Percentiles rank a stretch among this genome's conserved stretches.
Conservation (phyloP, 148 eudicot genomes). For the Fagopyrum homotropicum region DNA sequence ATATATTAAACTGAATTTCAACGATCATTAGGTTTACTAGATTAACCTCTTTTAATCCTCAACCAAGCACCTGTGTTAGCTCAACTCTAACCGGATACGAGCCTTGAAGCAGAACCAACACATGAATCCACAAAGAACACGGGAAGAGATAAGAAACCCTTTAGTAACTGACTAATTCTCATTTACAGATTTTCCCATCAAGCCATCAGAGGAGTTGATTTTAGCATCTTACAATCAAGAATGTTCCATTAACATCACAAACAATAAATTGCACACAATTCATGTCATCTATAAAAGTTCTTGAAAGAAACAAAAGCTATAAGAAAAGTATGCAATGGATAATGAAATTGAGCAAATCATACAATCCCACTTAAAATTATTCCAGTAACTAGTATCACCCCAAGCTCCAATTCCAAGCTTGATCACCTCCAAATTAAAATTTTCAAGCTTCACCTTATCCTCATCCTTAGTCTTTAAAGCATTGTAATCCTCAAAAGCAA, state of each 20-base stretch:
- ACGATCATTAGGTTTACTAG: too few relatives aligned
- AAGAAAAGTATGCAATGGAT: not conserved
- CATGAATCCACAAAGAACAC: too few relatives aligned
- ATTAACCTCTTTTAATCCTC: too few relatives aligned
- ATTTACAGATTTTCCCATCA: not conserved
- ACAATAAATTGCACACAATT: not conserved
- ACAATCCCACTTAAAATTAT: constrained; percentile 96
- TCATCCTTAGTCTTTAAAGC: constrained; percentile 25
- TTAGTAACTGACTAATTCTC: too few relatives aligned
- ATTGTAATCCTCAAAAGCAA: constrained; percentile 29
- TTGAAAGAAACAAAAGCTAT: not conserved
- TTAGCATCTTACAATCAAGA: not conserved
- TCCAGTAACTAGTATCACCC: constrained; percentile 97
- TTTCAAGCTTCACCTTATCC: constrained; percentile 64
- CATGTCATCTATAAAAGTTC: not conserved
- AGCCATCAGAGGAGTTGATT: not conserved
- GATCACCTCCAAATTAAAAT: constrained; percentile 64
- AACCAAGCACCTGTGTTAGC: too few relatives aligned
- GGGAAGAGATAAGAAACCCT: too few relatives aligned
- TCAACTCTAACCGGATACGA: too few relatives aligned
- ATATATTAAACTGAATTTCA: too few relatives aligned
- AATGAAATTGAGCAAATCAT: not conserved
- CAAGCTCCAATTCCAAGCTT: constrained; percentile 94
- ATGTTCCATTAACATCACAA: not conserved
- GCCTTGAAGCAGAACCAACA: too few relatives aligned